Base-by-base conservation (phyloP, 164 flowering plant genomes). In the Annona cherimola region DNA sequence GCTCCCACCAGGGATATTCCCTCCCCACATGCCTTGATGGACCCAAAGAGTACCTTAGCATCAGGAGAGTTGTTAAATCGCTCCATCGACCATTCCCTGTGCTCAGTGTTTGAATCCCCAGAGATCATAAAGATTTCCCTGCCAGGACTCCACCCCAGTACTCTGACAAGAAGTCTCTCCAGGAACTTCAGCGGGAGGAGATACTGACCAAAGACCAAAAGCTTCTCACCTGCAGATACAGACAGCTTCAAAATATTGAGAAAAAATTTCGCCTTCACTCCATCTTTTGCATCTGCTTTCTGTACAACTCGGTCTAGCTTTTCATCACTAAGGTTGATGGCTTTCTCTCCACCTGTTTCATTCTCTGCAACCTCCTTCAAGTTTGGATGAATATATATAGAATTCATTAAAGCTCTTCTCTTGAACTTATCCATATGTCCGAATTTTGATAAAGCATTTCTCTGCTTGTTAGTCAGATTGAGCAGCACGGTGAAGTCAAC, bases 1-100 rank as follows among this genome's bases (percentile, higher is more conserved):
- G 97, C 97, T n/a, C 98, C 98, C 5, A 94, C 97, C 55, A 94
- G 78, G 12, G 98, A 94, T 9, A 94, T 94, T 2, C 98, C 97
- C 73, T 94, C 98, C 1, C 96, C 98, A 70, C 98, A 94, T 4
- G 97, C 97, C 75, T 87, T 92, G 54, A 92, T 90, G 1, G 96
- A 92, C 12, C 97, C 97, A 78, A 92, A 92, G 60, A 94, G 83
- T 2, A 94, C 88, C 74, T 82, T 86, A 3, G 96, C 93, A 76
- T 86, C 87, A 43, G 91, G 77, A 2, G 92, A 87, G n/a, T 69
- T 82, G 79, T 94, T 94, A 71, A 94, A 92, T 4, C 62, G 81
- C 0, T 92, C 92, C 93, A 92, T 86, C 0, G 88, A 75, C 73
- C 46, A 69, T 71, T 90, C 97, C 40, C 98, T 76, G 0, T 79